Conservation (phyloP, 2,329 filamentous ascomycete species). For the Furcasterigmium furcatum region DNA sequence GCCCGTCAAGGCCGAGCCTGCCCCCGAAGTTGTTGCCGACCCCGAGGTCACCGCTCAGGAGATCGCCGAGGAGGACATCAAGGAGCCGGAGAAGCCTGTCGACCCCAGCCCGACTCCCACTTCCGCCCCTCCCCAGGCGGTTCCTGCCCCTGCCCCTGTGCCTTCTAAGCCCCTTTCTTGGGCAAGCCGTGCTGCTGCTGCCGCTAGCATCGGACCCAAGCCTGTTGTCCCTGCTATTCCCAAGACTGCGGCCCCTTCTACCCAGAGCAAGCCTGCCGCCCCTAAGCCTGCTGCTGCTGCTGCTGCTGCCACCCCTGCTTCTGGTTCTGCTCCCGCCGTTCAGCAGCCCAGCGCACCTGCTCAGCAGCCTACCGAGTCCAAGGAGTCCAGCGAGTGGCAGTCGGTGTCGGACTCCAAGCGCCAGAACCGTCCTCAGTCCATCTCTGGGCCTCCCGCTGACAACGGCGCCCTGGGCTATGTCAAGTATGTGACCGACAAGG, state of each 20-base stretch:
- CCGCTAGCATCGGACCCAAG: constrained; percentile 44
- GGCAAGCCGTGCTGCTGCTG: constrained; percentile 66
- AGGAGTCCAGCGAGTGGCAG: constrained; percentile 74
- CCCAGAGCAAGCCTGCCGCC: constrained; percentile 51
- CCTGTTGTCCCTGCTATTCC: constrained; percentile 48
- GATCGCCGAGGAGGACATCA: constrained; percentile 50
- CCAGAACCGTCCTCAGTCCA: constrained; percentile 70
- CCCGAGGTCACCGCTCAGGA: constrained; percentile 49
- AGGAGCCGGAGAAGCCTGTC: constrained; percentile 64
- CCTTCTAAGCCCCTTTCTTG: constrained; percentile 67
- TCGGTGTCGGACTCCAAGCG: constrained; percentile 83
- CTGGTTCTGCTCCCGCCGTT: constrained; percentile 35
- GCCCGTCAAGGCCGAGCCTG: constrained; percentile 24
- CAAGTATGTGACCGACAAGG: constrained; percentile 90
- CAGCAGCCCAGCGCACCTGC: constrained; percentile 28
- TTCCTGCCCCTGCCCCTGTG: constrained; percentile 40
- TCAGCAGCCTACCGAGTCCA: constrained; percentile 27
- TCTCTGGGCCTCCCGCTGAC: constrained; percentile 56
- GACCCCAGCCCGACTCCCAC: constrained; percentile 55
- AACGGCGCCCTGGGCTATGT: constrained; percentile 84
- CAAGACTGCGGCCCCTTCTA: constrained; percentile 52
- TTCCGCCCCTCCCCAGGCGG: constrained; percentile 43
- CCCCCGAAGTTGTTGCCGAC: constrained; percentile 31
- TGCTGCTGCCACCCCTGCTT: constrained; percentile 28
- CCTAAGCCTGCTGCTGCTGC: constrained; percentile 30